Base-by-base conservation (phyloP, 2,329 filamentous ascomycete genomes). In the Pestalotiopsis sp. region DNA sequence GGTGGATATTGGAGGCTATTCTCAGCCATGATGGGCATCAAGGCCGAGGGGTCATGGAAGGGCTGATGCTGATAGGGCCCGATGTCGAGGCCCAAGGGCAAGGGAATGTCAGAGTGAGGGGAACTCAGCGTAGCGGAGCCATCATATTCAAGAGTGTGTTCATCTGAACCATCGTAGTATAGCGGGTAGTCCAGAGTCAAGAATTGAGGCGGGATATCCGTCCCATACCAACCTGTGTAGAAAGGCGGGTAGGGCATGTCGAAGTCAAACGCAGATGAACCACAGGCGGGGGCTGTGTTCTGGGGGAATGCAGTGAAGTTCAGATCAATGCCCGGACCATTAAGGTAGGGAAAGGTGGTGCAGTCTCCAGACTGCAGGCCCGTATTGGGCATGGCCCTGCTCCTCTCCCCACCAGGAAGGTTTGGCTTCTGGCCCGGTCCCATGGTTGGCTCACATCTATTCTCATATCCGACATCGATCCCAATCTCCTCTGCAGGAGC, bases 311-410 rank as follows among this genome's bases (percentile, higher is more conserved):
- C 24, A 30, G 40, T 61, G 20, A 17, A 35, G 26, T 39, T 30
- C 17, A 17, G 58, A 39, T n/a, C 62, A 65, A 39, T 26, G n/a
- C 39, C 64, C 38, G 35, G 66, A 69, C 6, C 73, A 38, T 61
- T 38, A 22, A 20, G 26, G 44, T 24, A 38, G 48, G 65, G 30
- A 40, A 38, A 11, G 57, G 40, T 24, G 39, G 65, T 39, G 39
- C 35, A 52, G 24, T 17, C 38, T 40, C 2, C 7, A 40, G 55
- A 35, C 30, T 40, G 22, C 55, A 52, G 39, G n/a, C 26, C 64
- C 38, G 35, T 40, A 59, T 58, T 59, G 52, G 64, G 52, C 20
- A 55, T 40, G 55, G 55, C 64, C 64, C 52, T 58, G 63, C 24
- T 20, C 24, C 13, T 30, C 52, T 66, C 30, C 56, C 56, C 56